phyloP scores from a whole-genome alignment of 1,284 basidiomycete species.

The Waitea zeae region DNA sequence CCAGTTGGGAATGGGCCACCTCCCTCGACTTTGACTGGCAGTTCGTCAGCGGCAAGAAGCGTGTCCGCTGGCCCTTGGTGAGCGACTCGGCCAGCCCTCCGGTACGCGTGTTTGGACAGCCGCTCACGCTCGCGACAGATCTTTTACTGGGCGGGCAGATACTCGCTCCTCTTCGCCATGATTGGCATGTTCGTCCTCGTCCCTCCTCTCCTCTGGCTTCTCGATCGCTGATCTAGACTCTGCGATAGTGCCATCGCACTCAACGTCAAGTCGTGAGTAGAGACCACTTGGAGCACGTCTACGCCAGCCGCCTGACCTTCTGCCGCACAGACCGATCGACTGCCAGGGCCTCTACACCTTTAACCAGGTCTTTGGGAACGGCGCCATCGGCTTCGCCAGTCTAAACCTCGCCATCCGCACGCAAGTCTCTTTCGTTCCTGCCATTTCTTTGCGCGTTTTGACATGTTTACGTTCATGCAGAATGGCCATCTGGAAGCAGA shows the following conservation, averaged over 20 bases:
- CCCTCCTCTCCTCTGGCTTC: not conserved
- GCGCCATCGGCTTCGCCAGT: conserved; percentile 56
- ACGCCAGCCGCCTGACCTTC: no score
- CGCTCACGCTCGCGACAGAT: conserved; percentile 18
- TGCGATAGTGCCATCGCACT: conserved; percentile 36
- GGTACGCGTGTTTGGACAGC: no score
- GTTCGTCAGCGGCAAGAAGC: conserved; percentile 37
- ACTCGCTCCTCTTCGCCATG: conserved; percentile 46
- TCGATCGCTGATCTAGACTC: conserved; percentile 19
- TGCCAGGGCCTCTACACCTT: conserved; percentile 61
- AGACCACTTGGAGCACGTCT: no score
- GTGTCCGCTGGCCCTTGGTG: conserved; percentile 28
- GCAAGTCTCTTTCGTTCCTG: conserved; percentile 18
- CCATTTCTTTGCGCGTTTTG: not conserved
- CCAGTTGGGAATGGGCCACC: conserved; percentile 30
- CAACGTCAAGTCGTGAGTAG: no score
- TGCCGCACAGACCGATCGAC: conserved; percentile 28
- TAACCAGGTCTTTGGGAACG: conserved; percentile 54
- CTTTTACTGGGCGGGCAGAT: conserved; percentile 62
- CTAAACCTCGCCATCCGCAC: conserved; percentile 67
- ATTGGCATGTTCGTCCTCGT: conserved; percentile 34
- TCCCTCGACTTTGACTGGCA: conserved; percentile 55
- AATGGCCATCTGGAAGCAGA: conserved; percentile 55
- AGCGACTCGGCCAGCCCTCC: conserved; percentile 4
- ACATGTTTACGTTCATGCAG: conserved; percentile 18